Base-by-base conservation (phyloP, 257 asterid genomes). In the Nicotiana benthamiana region DNA sequence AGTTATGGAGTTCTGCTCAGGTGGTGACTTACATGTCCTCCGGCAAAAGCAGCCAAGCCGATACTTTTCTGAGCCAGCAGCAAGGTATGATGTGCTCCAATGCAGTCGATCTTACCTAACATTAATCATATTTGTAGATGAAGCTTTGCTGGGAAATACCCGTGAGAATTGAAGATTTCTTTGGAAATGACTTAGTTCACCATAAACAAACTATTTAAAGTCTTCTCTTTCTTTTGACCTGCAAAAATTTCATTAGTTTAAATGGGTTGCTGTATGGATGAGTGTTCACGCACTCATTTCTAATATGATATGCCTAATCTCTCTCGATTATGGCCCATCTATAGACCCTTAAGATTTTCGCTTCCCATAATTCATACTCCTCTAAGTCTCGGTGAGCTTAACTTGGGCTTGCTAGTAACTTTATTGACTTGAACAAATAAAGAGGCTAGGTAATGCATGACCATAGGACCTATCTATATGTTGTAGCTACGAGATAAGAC, bases 1-100 rank as follows among this genome's bases (percentile, higher is more conserved):
- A 70, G 93, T 89, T 52, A 90, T 92, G 94, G 97, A 92, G 84
- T 92, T 86, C 82, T 92, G 94, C 83, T 94, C 97, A n/a, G 97
- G 97, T 54, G 97, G 97, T 52, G 97, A 92, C 83, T 82, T 92
- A 28, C 97, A 92, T 75, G 95, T 89, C n/a, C 92, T 92, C 74
- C 85, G 97, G 54, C 97, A 92, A 85, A 90, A 83, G 88, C 97
- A 90, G 82, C 90, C 92, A 4, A 89, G 88, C 48, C 77, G 92
- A 75, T 87, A 75, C 82, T 92, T 92, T 82, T 86, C 89, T 6
- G 95, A 92, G 84, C 90, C 89, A 54, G 97, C 87, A n/a, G 91
- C 97, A 26, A 90, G 97, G 97, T 92, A 85, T 85, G 64, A 20
- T 61, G 72, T 82, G 17, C 24, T 63, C 63, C 75, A 48, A 27